phyloP scores from a whole-genome alignment of 768 basidiomycete species.

The Boletus reticuloceps region DNA sequence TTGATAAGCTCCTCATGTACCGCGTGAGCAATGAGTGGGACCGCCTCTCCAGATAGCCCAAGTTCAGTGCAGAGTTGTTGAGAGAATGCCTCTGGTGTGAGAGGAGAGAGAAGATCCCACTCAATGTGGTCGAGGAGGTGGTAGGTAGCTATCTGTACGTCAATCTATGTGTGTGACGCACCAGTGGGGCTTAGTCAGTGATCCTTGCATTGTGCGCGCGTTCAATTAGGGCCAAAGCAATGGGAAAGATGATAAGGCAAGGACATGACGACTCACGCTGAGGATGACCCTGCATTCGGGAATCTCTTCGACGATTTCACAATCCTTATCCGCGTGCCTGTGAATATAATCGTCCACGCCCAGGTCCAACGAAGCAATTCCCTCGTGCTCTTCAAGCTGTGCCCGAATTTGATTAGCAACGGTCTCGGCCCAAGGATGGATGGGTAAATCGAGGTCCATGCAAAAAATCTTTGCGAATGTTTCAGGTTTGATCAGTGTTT shows the following conservation, averaged over 20 bases:
- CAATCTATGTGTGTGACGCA: constrained; percentile 58
- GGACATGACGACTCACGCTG: constrained; percentile 49
- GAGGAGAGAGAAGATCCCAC: constrained; percentile 93
- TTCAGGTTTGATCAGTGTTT: constrained; percentile 81
- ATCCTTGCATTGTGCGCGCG: constrained; percentile 12
- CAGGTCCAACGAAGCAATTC: constrained; percentile 75
- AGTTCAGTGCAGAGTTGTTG: constrained; percentile 78
- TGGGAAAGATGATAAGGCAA: constrained; percentile 9
- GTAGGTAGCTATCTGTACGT: constrained; percentile 91
- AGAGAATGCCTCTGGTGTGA: constrained; percentile 88
- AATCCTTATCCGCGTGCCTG: constrained; percentile 12
- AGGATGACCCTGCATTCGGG: constrained; percentile 81
- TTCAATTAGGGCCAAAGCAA: constrained; percentile 15
- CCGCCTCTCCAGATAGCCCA: constrained; percentile 83
- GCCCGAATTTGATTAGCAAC: constrained; percentile 85
- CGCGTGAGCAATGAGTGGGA: constrained; percentile 88
- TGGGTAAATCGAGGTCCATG: constrained; percentile 78
- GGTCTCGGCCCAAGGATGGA: constrained; percentile 64
- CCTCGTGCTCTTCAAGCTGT: constrained; percentile 89
- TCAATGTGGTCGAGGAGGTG: constrained; percentile 95
- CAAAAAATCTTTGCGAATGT: constrained; percentile 86
- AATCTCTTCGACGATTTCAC: constrained; percentile 59
- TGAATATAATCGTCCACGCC: constrained; percentile 36
- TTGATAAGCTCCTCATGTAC: constrained; percentile 94
- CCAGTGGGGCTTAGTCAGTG: constrained; percentile 5